Evolutionary conservation across 1,139 yeast genomes (phyloP).

Genomic region (Spathaspora sp.): DNA sequence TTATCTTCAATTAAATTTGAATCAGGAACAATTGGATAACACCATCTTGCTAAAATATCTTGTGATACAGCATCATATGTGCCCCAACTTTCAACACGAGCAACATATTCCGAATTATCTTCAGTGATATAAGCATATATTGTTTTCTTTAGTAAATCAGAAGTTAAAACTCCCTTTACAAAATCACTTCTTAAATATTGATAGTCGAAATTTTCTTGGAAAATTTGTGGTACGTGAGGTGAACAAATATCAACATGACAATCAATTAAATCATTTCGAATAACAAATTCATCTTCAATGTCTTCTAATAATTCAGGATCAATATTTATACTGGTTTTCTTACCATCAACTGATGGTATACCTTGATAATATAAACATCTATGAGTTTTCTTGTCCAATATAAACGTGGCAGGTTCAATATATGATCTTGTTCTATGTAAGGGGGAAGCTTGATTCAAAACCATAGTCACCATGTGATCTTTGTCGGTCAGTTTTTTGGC

Average conservation of each 20-base stretch:
- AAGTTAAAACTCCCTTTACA: conserved; percentile 84
- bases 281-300: conserved; percentile 66
- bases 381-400: conserved; percentile 68
- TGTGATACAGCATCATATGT: conserved; percentile 92
- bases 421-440: conserved; percentile 78
- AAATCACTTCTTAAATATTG: conserved; percentile 84
- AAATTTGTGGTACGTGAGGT: conserved; percentile 91
- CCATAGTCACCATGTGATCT: conserved; percentile 93
- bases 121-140: conserved; percentile 76
- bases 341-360: conserved; percentile 62
- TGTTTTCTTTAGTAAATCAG: conserved; percentile 87
- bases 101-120: conserved; percentile 75
- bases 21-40: conserved; percentile 90
- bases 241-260: conserved; percentile 96
- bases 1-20: conserved; percentile 70
- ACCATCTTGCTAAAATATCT: conserved; percentile 87
- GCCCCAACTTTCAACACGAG: conserved; percentile 91
- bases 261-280: conserved; percentile 91
- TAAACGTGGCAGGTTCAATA: conserved; percentile 81
- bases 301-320: conserved; percentile 85
- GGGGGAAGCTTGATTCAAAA: conserved; percentile 82
- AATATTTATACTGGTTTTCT: conserved; percentile 55
- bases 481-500: conserved; percentile 71
- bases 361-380: conserved; percentile 84
- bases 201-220: conserved; percentile 95